Conservation (phyloP, 257 asterid species). For the Solanum appendiculatum region DNA sequence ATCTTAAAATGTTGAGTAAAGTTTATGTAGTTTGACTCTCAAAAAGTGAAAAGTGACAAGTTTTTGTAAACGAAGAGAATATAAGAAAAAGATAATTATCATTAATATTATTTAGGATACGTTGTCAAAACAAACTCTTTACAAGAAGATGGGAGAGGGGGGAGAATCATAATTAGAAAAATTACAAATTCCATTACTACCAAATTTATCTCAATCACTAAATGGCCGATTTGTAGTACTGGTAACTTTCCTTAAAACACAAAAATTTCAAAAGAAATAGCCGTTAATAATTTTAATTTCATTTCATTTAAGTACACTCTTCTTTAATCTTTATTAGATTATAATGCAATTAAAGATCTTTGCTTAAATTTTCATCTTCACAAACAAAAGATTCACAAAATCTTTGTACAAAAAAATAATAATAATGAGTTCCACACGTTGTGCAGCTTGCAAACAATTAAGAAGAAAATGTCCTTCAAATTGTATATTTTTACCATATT, state of each 20-base stretch:
- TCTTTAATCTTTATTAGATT: not conserved
- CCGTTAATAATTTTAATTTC: not conserved
- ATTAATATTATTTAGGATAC: not conserved
- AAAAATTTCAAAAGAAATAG: not conserved
- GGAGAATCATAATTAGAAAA: not conserved
- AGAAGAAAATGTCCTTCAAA: not conserved
- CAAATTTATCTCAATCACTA: not conserved
- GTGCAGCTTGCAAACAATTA: not conserved
- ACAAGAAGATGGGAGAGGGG: not conserved
- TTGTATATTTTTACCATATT: not conserved
- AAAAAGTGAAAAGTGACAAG: not conserved
- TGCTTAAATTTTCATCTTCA: not conserved
- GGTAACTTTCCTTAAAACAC: not conserved
- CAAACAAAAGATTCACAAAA: not conserved
- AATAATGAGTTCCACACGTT: not conserved
- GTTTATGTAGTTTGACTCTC: not conserved
- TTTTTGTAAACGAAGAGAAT: not conserved
- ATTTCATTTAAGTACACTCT: not conserved
- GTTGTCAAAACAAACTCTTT: not conserved
- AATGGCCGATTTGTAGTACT: not conserved
- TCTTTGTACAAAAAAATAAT: not conserved
- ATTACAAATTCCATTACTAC: not conserved
- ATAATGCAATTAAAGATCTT: not conserved
- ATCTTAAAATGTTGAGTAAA: not conserved
- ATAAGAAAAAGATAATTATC: not conserved